A percentile compares a stretch with the other conserved stretches of the same genome.
phyloP scores from a whole-genome alignment of 2,329 filamentous ascomycete genomes.

The Triangularia setosa region DNA sequence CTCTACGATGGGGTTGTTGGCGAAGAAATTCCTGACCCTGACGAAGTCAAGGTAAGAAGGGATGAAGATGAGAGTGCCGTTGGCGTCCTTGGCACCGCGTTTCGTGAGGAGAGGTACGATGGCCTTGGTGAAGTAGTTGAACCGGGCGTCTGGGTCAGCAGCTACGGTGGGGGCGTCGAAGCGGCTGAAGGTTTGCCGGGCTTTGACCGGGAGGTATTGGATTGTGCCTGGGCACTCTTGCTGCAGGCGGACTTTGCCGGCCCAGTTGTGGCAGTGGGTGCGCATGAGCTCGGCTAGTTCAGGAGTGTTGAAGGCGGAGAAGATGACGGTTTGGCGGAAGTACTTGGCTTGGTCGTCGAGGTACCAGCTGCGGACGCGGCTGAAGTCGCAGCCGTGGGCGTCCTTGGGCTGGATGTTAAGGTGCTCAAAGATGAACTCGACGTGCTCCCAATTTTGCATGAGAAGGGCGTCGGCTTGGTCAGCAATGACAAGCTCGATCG shows the following conservation, averaged over 20 bases:
- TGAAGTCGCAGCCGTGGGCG: conserved; percentile 89
- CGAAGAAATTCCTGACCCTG: conserved; percentile 86
- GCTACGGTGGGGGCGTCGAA: conserved; percentile 69
- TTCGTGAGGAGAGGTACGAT: conserved; percentile 73
- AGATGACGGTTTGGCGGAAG: conserved; percentile 79
- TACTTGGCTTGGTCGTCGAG: conserved; percentile 78
- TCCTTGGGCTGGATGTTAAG: conserved; percentile 88
- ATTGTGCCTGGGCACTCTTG: conserved; percentile 68
- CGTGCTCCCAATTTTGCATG: conserved; percentile 98
- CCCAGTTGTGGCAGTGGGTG: conserved; percentile 72
- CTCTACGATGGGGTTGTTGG: conserved; percentile 58
- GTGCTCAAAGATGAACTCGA: conserved; percentile 86
- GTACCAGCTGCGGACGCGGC: conserved; percentile 85
- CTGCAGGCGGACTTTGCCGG: conserved; percentile 72
- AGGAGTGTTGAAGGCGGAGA: conserved; percentile 81
- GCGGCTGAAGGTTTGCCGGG: conserved; percentile 85
- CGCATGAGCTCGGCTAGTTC: conserved; percentile 80
- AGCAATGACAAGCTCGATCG: conserved; percentile 83
- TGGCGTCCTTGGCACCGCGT: conserved; percentile 54
- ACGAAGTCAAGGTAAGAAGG: conserved; percentile 95
- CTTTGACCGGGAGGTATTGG: conserved; percentile 65
- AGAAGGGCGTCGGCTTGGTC: conserved; percentile 91
- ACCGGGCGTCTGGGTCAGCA: conserved; percentile 80
- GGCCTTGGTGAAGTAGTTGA: conserved; percentile 83
- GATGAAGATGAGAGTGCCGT: conserved; percentile 80